Percentiles rank a stretch among this genome's conserved stretches.
Conservation (phyloP, 202 grass and related monocot species). For the Panicum virgatum region DNA sequence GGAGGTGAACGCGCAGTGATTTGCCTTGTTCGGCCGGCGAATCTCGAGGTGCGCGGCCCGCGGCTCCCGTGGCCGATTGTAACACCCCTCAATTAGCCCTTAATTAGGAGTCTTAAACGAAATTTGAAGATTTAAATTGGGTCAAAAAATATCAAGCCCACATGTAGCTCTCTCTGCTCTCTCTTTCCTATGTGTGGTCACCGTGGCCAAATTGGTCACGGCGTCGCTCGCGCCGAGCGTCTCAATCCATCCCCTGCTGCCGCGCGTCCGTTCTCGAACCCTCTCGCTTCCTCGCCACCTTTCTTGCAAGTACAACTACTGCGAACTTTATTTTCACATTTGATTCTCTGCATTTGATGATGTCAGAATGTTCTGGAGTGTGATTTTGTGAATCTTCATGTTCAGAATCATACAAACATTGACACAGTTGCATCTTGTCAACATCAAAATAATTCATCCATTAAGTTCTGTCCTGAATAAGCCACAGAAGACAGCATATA, state of each 20-base stretch:
- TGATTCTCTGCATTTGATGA: background rate
- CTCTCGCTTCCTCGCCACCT: no score
- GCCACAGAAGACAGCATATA: background rate
- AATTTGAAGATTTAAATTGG: no score
- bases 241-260: no score
- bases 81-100: no score
- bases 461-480: background rate
- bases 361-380: background rate
- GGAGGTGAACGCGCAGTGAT: background rate
- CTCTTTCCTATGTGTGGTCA: no score
- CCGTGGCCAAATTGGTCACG: no score
- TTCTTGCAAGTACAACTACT: background rate
- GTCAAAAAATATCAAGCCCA: no score
- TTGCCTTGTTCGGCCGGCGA: background rate
- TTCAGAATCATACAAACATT: background rate
- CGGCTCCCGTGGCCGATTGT: background rate
- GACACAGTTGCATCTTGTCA: background rate
- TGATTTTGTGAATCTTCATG: background rate
- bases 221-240: no score
- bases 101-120: no score
- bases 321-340: background rate
- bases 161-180: no score
- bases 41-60: background rate
- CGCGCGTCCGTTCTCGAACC: no score
- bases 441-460: conserved; percentile 1